Percentiles rank a stretch among this genome's conserved stretches.
Conservation (phyloP, 352 stramenopile species). For the Stephanocyclus meneghinianus region DNA sequence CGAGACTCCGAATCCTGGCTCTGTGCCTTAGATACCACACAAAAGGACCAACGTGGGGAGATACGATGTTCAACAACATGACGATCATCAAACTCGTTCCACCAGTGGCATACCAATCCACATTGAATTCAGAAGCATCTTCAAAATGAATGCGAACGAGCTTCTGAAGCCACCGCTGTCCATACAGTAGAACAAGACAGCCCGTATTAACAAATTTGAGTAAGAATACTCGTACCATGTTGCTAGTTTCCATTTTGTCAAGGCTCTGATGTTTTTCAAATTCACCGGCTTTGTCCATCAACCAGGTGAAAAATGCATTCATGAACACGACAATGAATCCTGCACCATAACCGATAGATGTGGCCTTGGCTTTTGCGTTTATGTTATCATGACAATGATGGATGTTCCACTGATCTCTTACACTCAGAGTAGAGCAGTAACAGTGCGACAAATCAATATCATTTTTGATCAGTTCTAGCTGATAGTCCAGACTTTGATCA, state of each 20-base stretch:
- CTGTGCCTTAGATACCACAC: conserved; percentile 50
- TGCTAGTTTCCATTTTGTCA: conserved; percentile 63
- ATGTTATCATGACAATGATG: conserved; percentile 54
- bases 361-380: conserved; percentile 39
- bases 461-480: conserved; percentile 46
- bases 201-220: conserved; percentile 79
- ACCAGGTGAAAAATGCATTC: conserved; percentile 71
- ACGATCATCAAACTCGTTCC: conserved; percentile 73
- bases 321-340: conserved; percentile 64
- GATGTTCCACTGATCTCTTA: conserved; percentile 48
- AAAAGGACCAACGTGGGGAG: conserved; percentile 68
- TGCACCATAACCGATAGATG: conserved; percentile 52
- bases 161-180: conserved; percentile 62
- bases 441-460: conserved; percentile 53
- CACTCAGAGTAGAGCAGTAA: conserved; percentile 50
- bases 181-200: conserved; percentile 75
- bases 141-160: conserved; percentile 60
- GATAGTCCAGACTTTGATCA: conserved; percentile 43
- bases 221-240: conserved; percentile 73
- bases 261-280: conserved; percentile 76
- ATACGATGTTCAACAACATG: conserved; percentile 76
- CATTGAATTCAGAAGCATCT: conserved; percentile 63
- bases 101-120: conserved; percentile 77
- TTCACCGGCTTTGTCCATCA: conserved; percentile 59
- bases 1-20: conserved; percentile 51